Conservation (phyloP, 345 rosid species). For the Hibiscus tridactylites region DNA sequence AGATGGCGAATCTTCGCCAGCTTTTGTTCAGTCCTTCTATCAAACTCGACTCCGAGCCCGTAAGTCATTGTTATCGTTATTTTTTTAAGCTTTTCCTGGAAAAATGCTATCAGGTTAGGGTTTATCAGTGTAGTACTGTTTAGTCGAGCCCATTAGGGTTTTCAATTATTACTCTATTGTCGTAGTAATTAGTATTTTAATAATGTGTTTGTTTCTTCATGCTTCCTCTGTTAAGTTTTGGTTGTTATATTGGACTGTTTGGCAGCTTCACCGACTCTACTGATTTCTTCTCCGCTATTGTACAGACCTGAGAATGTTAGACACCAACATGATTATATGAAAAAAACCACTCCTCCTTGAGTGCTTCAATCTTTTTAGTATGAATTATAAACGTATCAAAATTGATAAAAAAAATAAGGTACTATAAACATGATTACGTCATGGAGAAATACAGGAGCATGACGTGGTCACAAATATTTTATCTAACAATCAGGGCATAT, state of each 20-base stretch:
- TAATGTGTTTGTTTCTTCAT: neutral
- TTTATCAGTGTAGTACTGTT: neutral
- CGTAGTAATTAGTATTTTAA: neutral
- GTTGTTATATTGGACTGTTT: neutral
- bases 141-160: slow-evolving; percentile 25
- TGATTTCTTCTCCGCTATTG: neutral
- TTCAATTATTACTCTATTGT: neutral
- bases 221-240: neutral
- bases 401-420: neutral
- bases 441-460: too few species aligned
- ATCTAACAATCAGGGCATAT: too few species aligned
- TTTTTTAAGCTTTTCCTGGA: neutral
- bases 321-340: neutral
- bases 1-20: slow-evolving; percentile 79
- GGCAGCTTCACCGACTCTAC: neutral
- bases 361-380: neutral
- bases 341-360: neutral
- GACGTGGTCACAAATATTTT: too few species aligned
- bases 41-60: slow-evolving; percentile 82
- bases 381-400: neutral
- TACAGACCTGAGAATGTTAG: neutral
- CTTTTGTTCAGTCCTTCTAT: slow-evolving; percentile 73
- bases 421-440: too few species aligned
- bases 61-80: slow-evolving; percentile 25
- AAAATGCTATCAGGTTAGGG: neutral